Conservation (phyloP, 805 yeast species). For the Zygosaccharomyces bailii region DNA sequence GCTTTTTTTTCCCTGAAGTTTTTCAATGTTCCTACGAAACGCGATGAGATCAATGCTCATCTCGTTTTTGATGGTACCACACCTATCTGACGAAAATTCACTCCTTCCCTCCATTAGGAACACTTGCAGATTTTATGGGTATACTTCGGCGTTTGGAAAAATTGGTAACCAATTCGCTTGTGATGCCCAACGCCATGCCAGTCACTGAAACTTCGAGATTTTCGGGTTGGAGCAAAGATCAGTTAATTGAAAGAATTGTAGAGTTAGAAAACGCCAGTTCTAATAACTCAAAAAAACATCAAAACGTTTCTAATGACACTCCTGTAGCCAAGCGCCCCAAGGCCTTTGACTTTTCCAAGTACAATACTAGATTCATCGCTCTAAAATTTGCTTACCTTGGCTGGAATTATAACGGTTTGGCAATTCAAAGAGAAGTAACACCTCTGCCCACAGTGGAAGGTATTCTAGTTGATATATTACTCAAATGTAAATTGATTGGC, state of each 20-base stretch:
- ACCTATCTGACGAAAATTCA: no score
- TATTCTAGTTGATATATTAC: conserved; percentile 66
- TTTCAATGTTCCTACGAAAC: neutral
- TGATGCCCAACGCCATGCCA: conserved; percentile 1
- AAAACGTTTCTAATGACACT: conserved; percentile 8
- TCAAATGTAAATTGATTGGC: conserved; percentile 61
- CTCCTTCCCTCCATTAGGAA: no score
- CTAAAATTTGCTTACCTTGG: conserved; percentile 84
- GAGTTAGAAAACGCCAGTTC: conserved; percentile 47
- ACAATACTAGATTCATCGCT: conserved; percentile 67
- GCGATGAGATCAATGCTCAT: conserved; percentile 3
- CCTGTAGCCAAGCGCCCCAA: conserved; percentile 36
- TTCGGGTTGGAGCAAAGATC: conserved; percentile 60
- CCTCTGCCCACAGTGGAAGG: conserved; percentile 86
- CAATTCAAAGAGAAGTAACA: conserved; percentile 71
- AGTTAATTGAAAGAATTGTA: conserved; percentile 53
- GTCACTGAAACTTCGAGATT: conserved; percentile 38
- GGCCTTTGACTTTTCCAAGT: conserved; percentile 63
- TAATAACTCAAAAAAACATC: neutral
- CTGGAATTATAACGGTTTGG: conserved; percentile 92
- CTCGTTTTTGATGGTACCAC: neutral
- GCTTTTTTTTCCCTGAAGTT: neutral
- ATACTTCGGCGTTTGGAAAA: conserved; percentile 8
- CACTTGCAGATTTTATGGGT: conserved; percentile 7
- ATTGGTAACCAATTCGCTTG: neutral